A percentile compares a stretch with the other conserved stretches of the same genome.
These are phyloP conservation scores for Cyberlindnera mrakii DNA, from an alignment of 805 yeast species.

Conservation along the genomic window DNA sequence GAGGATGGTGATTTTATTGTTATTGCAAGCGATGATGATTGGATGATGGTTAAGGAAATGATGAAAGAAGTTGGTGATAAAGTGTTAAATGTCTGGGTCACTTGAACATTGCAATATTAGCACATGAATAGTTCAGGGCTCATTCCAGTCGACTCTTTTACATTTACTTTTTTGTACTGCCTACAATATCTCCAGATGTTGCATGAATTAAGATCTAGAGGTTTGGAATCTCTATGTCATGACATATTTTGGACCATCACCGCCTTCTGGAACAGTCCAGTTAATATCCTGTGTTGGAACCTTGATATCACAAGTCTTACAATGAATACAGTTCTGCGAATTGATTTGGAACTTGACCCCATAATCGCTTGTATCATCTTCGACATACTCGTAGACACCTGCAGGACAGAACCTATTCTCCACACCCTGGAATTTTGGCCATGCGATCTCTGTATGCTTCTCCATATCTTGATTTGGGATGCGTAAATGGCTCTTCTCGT, in stretches of 20 bases:
- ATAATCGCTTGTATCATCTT: constrained; percentile 47
- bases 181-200: not conserved
- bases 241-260: constrained; percentile 95
- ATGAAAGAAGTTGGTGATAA: constrained; percentile 44
- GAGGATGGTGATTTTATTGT: constrained; percentile 94
- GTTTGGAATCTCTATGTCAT: constrained; percentile 43
- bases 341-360: constrained; percentile 90
- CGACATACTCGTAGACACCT: constrained; percentile 89
- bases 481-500: constrained; percentile 84
- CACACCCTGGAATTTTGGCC: constrained; percentile 76
- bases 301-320: constrained; percentile 97
- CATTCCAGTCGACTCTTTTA: no score
- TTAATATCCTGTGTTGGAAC: constrained; percentile 90
- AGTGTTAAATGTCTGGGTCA: constrained; percentile 37
- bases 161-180: not conserved
- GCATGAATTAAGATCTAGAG: not conserved
- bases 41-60: constrained; percentile 78
- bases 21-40: constrained; percentile 81
- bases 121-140: no score
- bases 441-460: constrained; percentile 62
- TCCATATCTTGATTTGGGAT: constrained; percentile 55
- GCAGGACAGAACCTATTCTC: constrained; percentile 97
- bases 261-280: constrained; percentile 99
- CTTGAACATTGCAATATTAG: constrained; percentile 10
- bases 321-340: constrained; percentile 95